Evolutionary conservation across 345 rosid species (phyloP).

Genomic region (Schrenkiella parvula): DNA sequence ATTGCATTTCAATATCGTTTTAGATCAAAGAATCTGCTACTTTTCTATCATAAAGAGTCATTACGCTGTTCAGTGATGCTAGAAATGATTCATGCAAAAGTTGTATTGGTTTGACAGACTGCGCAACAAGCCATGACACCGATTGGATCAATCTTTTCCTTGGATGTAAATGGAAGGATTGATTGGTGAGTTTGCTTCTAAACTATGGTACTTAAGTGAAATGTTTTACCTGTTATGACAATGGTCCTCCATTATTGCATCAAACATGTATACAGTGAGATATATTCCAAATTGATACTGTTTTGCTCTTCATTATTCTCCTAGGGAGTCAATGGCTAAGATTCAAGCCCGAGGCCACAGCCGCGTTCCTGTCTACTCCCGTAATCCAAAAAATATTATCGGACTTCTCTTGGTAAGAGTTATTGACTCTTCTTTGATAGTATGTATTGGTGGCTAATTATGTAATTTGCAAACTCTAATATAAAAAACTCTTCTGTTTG

Average conservation of each 20-base stretch:
- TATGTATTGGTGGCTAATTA: background rate
- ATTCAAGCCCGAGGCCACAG: constrained; percentile 94
- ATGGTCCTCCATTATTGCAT: too few relatives aligned
- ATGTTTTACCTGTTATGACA: background rate
- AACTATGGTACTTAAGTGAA: background rate
- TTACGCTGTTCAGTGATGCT: too few relatives aligned
- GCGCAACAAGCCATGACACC: constrained; percentile 99
- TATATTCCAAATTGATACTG: too few relatives aligned
- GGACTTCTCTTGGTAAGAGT: constrained; percentile 83
- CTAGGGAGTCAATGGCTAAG: constrained; percentile 89
- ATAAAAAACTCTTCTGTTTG: constrained; percentile 1
- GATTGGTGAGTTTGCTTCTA: constrained; percentile 57
- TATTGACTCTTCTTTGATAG: background rate
- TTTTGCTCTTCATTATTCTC: constrained; percentile 9
- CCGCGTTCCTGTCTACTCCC: constrained; percentile 86
- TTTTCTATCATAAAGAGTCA: too few relatives aligned
- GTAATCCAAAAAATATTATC: constrained; percentile 79
- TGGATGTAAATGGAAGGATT: constrained; percentile 87
- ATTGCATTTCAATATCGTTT: too few relatives aligned
- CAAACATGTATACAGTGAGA: background rate
- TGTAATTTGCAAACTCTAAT: background rate
- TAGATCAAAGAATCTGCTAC: too few relatives aligned
- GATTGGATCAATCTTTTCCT: constrained; percentile 88
- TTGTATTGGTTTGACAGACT: constrained; percentile 33
- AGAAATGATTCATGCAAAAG: too few relatives aligned